A percentile compares a stretch with the other conserved stretches of the same genome.
Evolutionary conservation across 129 eudicot species (phyloP).

Genomic region (Tagetes patula): DNA sequence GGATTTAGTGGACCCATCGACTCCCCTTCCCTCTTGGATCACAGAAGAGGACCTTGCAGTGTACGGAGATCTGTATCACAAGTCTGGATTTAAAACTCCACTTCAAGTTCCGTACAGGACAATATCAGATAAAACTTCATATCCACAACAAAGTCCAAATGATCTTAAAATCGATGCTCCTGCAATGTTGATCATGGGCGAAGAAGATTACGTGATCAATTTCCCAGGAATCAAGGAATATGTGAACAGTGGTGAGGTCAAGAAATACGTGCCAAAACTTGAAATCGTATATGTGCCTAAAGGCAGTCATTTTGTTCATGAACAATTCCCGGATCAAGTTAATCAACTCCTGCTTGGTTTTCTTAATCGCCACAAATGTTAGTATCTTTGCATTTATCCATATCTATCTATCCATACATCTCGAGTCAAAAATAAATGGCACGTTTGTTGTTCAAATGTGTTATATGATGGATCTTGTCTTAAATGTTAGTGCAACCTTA

Average conservation of each 20-base stretch:
- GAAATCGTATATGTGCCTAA: conserved; percentile 37
- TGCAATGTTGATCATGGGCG: conserved; percentile 36
- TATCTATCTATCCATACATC: too few relatives aligned
- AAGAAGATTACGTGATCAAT: conserved; percentile 34
- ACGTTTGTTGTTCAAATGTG: not conserved
- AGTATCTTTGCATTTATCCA: not conserved
- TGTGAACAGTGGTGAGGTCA: conserved; percentile 34
- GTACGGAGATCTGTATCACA: conserved; percentile 44
- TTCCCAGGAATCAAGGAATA: conserved; percentile 43
- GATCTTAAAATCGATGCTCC: conserved; percentile 35
- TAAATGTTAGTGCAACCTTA: not conserved
- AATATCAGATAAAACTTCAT: not conserved
- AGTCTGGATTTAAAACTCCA: conserved; percentile 54
- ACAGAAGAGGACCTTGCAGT: conserved; percentile 50
- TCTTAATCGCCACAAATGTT: conserved; percentile 27
- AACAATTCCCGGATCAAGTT: conserved; percentile 41
- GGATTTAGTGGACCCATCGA: conserved; percentile 51
- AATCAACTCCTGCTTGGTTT: conserved; percentile 39
- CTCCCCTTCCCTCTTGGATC: conserved; percentile 58
- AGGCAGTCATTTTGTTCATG: conserved; percentile 48
- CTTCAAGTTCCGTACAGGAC: conserved; percentile 61
- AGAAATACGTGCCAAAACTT: conserved; percentile 35
- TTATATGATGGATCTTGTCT: not conserved
- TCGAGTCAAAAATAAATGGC: not conserved
- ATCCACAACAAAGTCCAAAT: not conserved